Base-by-base conservation (phyloP, 2,329 filamentous ascomycete species). In the Chrysosporium queenslandicum region DNA sequence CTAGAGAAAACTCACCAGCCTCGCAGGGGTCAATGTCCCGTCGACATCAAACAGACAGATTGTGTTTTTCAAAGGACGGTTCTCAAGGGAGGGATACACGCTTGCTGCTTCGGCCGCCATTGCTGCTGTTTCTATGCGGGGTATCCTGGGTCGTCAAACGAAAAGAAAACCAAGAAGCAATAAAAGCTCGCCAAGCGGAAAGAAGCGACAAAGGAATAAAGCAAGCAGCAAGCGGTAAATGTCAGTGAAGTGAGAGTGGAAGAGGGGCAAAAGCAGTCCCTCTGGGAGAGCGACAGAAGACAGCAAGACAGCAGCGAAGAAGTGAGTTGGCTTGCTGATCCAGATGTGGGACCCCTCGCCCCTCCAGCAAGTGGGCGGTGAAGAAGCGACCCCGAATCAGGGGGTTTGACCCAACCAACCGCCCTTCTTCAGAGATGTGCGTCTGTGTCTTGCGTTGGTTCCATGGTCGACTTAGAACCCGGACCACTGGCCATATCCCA, bases 1-100 rank as follows among this genome's bases (percentile, higher is more conserved):
- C 27, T 5, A 29, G 27, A 9, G 27, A 29, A 29, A 34, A 69
- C 77, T 56, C 76, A 94, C 87, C 62, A 78, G 77, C 59, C 92
- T 82, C 42, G 92, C 83, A 39, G 82, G 85, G 14, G 89, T 92
- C 61, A 98, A 80, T 27, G 92, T 96, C 65, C 81, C 87, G 68
- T 98, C 92, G 55, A 98, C 92, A 72, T 98, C 92, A 72, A 98
- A 98, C 58, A 98, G 84, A 65, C 82, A 83, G 71, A 98, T 86
- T 59, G 91, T 97, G 77, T 92, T 88, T 75, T 90, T 87, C 70
- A 96, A 74, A 40, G 87, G 87, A 60, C 92, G 87, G 63, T 91
- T 77, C 68, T 84, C 79, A 59, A 97, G 81, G 57, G 88, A 80
- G 53, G 89, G 85, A 71, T 83, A 86, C 20, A 56, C 43, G 23